Conservation (phyloP, 73 alveolate species). For the Breviolum minutum region DNA sequence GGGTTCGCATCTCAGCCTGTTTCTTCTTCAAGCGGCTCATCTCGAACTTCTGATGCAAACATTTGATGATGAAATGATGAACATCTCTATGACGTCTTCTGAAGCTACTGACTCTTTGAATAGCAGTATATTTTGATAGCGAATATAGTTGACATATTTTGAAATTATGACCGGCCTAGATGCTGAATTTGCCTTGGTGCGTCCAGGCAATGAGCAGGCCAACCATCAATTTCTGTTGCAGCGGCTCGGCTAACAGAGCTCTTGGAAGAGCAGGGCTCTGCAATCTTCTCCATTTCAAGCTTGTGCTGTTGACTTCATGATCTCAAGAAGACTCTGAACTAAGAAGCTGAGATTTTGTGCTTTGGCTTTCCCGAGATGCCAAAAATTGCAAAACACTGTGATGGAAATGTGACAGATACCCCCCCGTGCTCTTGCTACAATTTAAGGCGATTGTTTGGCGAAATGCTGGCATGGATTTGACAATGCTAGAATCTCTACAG, state of each 20-base stretch:
- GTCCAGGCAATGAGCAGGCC: constrained; percentile 31
- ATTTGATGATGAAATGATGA: no score
- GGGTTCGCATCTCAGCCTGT: background rate
- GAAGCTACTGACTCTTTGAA: no score
- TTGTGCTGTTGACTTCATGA: background rate
- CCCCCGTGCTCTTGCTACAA: background rate
- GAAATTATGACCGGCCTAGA: background rate
- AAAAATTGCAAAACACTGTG: background rate
- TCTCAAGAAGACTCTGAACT: no score
- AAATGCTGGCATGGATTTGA: background rate
- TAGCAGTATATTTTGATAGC: no score
- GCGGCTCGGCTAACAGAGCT: background rate
- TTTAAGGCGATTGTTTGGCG: background rate
- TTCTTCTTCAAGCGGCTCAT: background rate
- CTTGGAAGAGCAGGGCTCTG: no score
- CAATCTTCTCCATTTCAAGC: background rate
- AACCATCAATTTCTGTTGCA: constrained; percentile 69
- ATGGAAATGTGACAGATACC: background rate
- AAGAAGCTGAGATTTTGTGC: no score
- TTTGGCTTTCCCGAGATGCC: background rate
- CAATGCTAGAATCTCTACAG: no score
- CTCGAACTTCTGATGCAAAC: no score
- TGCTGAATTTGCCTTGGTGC: background rate
- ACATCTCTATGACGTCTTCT: no score
- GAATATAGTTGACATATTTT: background rate